A percentile compares a stretch with the other conserved stretches of the same genome.
Conservation (phyloP, 768 basidiomycete genomes). For the Boletellus sp. region DNA sequence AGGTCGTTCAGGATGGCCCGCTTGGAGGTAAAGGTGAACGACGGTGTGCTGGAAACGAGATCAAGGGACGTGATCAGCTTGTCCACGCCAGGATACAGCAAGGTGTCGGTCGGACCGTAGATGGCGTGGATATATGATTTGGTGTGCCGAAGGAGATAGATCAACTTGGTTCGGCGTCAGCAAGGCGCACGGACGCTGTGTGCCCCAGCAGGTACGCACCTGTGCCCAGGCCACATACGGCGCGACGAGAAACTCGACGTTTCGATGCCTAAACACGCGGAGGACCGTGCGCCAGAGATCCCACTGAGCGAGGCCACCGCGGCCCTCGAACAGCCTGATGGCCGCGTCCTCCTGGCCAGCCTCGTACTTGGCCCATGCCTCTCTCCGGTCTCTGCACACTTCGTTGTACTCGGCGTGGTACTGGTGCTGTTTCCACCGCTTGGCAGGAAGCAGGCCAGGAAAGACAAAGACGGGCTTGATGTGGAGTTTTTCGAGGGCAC, state of each 20-base stretch:
- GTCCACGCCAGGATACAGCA: conserved; percentile 85
- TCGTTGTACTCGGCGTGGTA: conserved; percentile 57
- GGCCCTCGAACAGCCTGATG: conserved; percentile 75
- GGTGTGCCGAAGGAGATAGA: conserved; percentile 89
- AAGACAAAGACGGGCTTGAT: conserved; percentile 99
- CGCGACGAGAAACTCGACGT: conserved; percentile 94
- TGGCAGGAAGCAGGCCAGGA: conserved; percentile 78
- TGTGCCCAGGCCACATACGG: conserved; percentile 96
- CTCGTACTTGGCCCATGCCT: conserved; percentile 95
- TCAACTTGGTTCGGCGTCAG: conserved; percentile 54
- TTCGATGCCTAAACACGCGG: conserved; percentile 88
- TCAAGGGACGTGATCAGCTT: conserved; percentile 89
- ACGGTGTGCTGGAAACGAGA: conserved; percentile 58
- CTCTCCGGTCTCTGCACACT: conserved; percentile 68
- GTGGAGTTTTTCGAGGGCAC: conserved; percentile 80
- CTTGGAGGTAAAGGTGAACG: conserved; percentile 86
- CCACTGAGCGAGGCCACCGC: conserved; percentile 72
- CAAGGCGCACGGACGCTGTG: neutral
- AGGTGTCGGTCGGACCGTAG: conserved; percentile 84
- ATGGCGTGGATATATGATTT: conserved; percentile 95
- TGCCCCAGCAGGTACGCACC: conserved; percentile 50
- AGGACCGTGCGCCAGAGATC: conserved; percentile 94
- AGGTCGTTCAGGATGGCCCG: conserved; percentile 63
- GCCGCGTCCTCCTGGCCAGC: conserved; percentile 87
- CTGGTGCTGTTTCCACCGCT: conserved; percentile 56